Conservation (phyloP, 228 moss, liverwort and hornwort genomes). For the Sphagnum magellanicum region DNA sequence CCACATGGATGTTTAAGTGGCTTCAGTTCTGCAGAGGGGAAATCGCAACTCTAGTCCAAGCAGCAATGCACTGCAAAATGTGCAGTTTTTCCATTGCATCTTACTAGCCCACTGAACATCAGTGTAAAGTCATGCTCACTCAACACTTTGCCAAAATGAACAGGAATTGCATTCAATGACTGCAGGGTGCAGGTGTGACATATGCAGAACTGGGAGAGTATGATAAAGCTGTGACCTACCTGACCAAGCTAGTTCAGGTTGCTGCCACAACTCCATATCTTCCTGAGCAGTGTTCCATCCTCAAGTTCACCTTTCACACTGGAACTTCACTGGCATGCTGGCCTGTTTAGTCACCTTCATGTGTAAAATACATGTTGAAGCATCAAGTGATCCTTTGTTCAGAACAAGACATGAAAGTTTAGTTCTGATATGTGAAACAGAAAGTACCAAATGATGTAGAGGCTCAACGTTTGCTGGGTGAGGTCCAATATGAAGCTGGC, state of each 20-base stretch:
- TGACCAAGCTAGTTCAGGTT: slow-evolving; percentile 80
- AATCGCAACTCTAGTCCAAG: neutral
- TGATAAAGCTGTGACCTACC: slow-evolving; percentile 71
- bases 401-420: no score
- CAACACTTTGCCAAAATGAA: no score
- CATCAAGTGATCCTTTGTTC: no score
- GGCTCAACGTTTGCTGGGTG: slow-evolving; percentile 76
- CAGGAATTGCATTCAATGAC: neutral
- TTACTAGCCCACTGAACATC: neutral
- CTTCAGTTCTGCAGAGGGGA: neutral
- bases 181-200: slow-evolving; percentile 82
- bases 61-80: neutral
- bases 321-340: neutral
- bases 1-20: no score
- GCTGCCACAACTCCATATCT: neutral
- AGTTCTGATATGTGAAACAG: slow-evolving; percentile 18
- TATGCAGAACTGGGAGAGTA: slow-evolving; percentile 93
- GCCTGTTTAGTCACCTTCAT: no score
- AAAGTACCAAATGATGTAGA: slow-evolving; percentile 69
- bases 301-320: neutral
- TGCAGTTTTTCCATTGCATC: neutral
- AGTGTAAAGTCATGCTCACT: no score
- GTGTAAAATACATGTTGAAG: no score
- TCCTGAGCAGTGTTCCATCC: neutral
- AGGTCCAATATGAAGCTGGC: slow-evolving; percentile 72